These are phyloP conservation scores for Sugiyamaella valdiviana DNA, from an alignment of 805 yeast species.

Conservation along the genomic window DNA sequence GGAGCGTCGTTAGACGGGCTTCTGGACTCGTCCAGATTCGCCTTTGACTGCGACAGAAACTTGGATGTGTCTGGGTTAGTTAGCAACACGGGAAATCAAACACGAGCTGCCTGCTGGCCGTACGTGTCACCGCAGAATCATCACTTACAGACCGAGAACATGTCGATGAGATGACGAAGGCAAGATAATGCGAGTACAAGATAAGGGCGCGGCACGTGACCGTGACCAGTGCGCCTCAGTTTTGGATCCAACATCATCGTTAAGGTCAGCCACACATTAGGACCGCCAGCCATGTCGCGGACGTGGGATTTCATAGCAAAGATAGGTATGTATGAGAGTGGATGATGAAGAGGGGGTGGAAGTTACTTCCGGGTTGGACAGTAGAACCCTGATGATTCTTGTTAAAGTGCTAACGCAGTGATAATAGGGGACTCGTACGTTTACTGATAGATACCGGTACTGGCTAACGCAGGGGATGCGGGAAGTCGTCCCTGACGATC, in stretches of 20 bases:
- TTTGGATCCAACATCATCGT: too few species aligned
- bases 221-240: background rate
- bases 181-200: background rate
- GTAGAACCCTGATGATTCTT: background rate
- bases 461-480: slow-evolving; percentile 28
- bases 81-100: background rate
- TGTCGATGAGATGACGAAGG: slow-evolving; percentile 8
- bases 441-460: background rate
- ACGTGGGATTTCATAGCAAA: slow-evolving; percentile 32
- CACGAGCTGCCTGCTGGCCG: background rate
- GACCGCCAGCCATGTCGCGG: too few species aligned
- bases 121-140: background rate
- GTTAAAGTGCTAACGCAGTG: slow-evolving; percentile 20
- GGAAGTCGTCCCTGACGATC: slow-evolving; percentile 33
- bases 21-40: slow-evolving; percentile 19
- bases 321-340: slow-evolving; percentile 20
- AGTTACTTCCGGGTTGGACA: background rate
- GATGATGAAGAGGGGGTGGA: background rate
- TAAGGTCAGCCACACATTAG: too few species aligned
- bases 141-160: slow-evolving; percentile 26
- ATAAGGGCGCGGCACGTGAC: background rate
- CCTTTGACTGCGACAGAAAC: slow-evolving; percentile 31
- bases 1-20: slow-evolving; percentile 26
- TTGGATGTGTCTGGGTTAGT: slow-evolving; percentile 32
- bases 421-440: slow-evolving; percentile 36